A percentile compares a stretch with the other conserved stretches of the same genome.
phyloP scores from a whole-genome alignment of 495 filamentous ascomycete species.

The Parathielavia appendiculata region DNA sequence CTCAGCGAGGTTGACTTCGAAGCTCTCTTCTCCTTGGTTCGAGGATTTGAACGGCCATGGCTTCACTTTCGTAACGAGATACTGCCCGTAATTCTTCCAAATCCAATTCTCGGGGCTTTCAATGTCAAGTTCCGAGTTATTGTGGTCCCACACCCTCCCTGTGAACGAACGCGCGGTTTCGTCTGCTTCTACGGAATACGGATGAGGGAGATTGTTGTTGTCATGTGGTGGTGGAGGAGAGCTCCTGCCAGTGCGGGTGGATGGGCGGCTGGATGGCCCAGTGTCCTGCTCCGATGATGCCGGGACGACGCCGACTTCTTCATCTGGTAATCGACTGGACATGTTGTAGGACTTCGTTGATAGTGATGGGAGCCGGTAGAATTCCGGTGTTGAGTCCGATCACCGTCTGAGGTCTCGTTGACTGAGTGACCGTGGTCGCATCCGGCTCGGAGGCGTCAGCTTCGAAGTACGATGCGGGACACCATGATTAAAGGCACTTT shows the following conservation, averaged over 20 bases:
- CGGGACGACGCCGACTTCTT: neutral
- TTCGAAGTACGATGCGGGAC: too few species aligned
- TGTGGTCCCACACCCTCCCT: neutral
- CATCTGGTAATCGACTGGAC: neutral
- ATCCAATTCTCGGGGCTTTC: neutral
- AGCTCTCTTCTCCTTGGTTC: neutral
- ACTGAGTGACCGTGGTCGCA: too few species aligned
- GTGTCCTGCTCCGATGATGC: neutral
- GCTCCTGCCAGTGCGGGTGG: neutral
- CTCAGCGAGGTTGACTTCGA: conserved; percentile 2
- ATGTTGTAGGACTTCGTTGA: neutral
- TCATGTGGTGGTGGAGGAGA: neutral
- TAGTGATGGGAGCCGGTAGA: too few species aligned
- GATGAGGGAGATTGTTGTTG: neutral
- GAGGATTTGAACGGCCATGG: neutral
- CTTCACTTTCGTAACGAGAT: neutral
- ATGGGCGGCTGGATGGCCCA: neutral
- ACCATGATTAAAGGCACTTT: too few species aligned
- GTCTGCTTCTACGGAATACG: neutral
- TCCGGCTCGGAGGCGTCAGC: too few species aligned
- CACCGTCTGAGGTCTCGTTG: too few species aligned
- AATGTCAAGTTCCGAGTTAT: neutral
- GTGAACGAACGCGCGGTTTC: neutral
- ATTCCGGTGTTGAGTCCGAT: too few species aligned
- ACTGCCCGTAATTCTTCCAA: neutral